Conservation (phyloP, 768 basidiomycete species). For the Filobasidium floriforme region DNA sequence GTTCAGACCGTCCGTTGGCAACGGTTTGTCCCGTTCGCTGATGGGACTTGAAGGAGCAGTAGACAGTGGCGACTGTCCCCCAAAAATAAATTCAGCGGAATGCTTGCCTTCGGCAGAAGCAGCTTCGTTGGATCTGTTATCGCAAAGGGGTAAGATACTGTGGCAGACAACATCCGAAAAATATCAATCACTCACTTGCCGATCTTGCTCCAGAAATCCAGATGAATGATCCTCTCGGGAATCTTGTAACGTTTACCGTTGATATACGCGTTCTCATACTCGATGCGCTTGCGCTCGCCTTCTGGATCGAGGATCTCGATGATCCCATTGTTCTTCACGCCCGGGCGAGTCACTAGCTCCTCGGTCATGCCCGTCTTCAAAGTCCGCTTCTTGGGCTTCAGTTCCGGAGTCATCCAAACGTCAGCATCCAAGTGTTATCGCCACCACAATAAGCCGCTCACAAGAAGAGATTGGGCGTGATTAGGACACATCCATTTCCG, state of each 20-base stretch:
- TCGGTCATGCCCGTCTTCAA: constrained; percentile 61
- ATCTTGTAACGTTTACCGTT: constrained; percentile 77
- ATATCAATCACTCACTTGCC: constrained; percentile 8
- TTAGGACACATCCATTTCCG: constrained; percentile 99
- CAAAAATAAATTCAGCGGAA: constrained; percentile 18
- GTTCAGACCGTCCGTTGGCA: neutral
- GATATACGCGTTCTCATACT: constrained; percentile 40
- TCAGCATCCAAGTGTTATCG: constrained; percentile 8
- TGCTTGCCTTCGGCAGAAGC: neutral
- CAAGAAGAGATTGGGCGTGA: constrained; percentile 62
- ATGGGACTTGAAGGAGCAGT: constrained; percentile 13
- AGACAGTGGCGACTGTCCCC: constrained; percentile 22
- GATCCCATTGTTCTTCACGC: constrained; percentile 81
- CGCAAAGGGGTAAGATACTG: neutral
- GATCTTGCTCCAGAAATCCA: constrained; percentile 88
- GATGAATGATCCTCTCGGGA: constrained; percentile 79
- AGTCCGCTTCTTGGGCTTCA: constrained; percentile 70
- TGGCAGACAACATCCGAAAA: neutral
- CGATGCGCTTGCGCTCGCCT: constrained; percentile 21
- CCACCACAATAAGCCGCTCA: constrained; percentile 8
- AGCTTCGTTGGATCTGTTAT: neutral
- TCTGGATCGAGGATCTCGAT: constrained; percentile 71
- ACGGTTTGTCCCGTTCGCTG: neutral
- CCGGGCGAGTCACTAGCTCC: constrained; percentile 66
- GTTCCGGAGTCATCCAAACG: neutral